A percentile compares a stretch with the other conserved stretches of the same genome.
These are phyloP conservation scores for Didymella lethalis DNA, from an alignment of 2,329 filamentous ascomycete genomes.

Conservation along the genomic window DNA sequence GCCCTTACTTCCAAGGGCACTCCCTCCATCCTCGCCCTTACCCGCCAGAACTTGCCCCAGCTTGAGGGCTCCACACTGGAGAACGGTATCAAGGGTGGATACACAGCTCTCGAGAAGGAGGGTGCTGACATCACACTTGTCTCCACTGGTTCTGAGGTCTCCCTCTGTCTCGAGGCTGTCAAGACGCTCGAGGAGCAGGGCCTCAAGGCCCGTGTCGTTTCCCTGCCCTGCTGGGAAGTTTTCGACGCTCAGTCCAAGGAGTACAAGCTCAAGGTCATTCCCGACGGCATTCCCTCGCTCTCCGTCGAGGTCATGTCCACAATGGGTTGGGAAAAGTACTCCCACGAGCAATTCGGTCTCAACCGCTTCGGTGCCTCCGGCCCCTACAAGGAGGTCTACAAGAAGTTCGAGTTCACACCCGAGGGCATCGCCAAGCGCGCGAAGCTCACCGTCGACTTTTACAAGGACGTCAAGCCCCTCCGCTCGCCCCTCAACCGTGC, in stretches of 20 bases:
- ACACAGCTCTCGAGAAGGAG: conserved; percentile 85
- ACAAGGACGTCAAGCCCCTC: conserved; percentile 87
- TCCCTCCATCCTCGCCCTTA: conserved; percentile 91
- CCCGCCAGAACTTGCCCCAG: conserved; percentile 97
- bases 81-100: conserved; percentile 92
- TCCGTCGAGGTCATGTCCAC: conserved; percentile 97
- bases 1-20: conserved; percentile 89
- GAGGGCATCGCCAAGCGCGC: conserved; percentile 97
- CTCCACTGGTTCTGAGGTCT: conserved; percentile 95
- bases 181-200: conserved; percentile 89
- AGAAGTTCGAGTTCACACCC: conserved; percentile 99
- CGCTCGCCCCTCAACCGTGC: conserved; percentile 96
- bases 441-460: conserved; percentile 91
- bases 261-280: conserved; percentile 90
- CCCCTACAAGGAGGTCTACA: conserved; percentile 97
- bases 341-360: conserved; percentile 98
- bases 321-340: conserved; percentile 98
- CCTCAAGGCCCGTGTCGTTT: conserved; percentile 89
- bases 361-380: conserved; percentile 99
- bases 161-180: conserved; percentile 89
- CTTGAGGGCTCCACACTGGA: conserved; percentile 93
- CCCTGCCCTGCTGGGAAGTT: conserved; percentile 95
- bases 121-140: conserved; percentile 87
- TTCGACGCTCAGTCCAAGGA: conserved; percentile 95
- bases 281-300: conserved; percentile 90